Base-by-base conservation (phyloP, 1,139 yeast species). In the Maudiozyma humilis region DNA sequence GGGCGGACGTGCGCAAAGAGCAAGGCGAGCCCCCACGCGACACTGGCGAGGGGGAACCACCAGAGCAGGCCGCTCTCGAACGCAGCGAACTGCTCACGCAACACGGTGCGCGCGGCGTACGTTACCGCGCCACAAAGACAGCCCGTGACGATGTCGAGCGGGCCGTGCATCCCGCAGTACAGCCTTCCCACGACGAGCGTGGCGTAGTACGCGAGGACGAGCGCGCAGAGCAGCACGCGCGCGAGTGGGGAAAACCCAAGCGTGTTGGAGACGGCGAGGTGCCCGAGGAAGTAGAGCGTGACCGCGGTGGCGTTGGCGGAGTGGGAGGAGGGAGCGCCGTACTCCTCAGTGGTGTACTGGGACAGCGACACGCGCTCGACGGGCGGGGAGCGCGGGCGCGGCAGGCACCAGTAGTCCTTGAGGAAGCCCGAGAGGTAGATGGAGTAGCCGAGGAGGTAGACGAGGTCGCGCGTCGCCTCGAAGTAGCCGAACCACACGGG, bases 81-180 rank as follows among this genome's bases (percentile, higher is more conserved):
- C 29, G 51, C 48, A 12, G 31, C 34, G 8, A 54, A 48, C 25
- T 48, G 19, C 44, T 45, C 16, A 46, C 56, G 44, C 41, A 50
- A 42, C 8, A 40, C 37, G 29, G 55, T 49, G 48, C 89, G 65
- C 32, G 70, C 59, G 12, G 70, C 41, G 44, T 73, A 73, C 36
- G 79, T 67, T 0, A 62, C 38, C 0, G 67, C 44, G 0, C 98
- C 98, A 23, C 87, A 69, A 0, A 73, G 0, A 0, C 78, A 66
- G 2, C 98, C 98, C 10, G 76, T 65, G 1, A 69, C 44, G 4
- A 91, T 70, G 61, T 91, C 98, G 29, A 85, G 66, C 49, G 85
- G 76, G 2, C 98, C 98, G 64, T 91, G 98, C 98, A 91, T 91
- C 4, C 98, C 98, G 63, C 96, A 89, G 65, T 91, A 91, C 6